These are phyloP conservation scores for Pseudogymnoascus pannorum DNA, from an alignment of 2,329 filamentous ascomycete species.

Conservation along the genomic window DNA sequence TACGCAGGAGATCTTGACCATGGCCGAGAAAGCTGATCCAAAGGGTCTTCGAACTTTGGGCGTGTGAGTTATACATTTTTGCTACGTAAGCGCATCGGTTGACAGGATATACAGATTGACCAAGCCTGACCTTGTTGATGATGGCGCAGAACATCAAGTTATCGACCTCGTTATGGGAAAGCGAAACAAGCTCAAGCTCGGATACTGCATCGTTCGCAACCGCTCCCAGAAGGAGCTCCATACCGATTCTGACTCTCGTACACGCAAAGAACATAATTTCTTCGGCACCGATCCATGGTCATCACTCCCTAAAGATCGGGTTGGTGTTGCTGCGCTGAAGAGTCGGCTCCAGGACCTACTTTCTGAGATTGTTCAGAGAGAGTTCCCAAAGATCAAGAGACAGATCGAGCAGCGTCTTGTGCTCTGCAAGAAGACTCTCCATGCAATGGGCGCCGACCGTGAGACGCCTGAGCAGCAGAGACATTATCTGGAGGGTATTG, in stretches of 20 bases:
- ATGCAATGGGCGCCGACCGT: constrained; percentile 40
- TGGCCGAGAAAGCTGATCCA: constrained; percentile 10
- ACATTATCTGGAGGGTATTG: constrained; percentile 31
- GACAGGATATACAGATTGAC: constrained; percentile 30
- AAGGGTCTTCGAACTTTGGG: constrained; percentile 10
- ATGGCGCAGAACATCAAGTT: constrained; percentile 31
- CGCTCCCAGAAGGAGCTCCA: constrained; percentile 18
- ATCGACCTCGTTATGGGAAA: constrained; percentile 14
- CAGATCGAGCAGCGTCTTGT: constrained; percentile 13
- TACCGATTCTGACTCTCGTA: background rate
- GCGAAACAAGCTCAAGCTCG: constrained; percentile 13
- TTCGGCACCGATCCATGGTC: constrained; percentile 14
- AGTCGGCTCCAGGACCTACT: constrained; percentile 13
- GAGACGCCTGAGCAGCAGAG: constrained; percentile 39
- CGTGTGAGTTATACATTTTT: constrained; percentile 4
- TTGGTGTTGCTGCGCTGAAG: constrained; percentile 17
- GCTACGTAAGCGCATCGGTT: background rate
- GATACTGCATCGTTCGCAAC: constrained; percentile 17
- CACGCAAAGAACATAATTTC: background rate
- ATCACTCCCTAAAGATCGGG: constrained; percentile 13
- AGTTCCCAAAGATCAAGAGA: constrained; percentile 14
- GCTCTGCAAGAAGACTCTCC: constrained; percentile 10
- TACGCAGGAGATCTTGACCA: constrained; percentile 24
- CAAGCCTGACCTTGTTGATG: constrained; percentile 47
- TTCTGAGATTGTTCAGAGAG: constrained; percentile 12